These are phyloP conservation scores for Rhizopogon vinicolor DNA, from an alignment of 768 basidiomycete species.

Conservation along the genomic window DNA sequence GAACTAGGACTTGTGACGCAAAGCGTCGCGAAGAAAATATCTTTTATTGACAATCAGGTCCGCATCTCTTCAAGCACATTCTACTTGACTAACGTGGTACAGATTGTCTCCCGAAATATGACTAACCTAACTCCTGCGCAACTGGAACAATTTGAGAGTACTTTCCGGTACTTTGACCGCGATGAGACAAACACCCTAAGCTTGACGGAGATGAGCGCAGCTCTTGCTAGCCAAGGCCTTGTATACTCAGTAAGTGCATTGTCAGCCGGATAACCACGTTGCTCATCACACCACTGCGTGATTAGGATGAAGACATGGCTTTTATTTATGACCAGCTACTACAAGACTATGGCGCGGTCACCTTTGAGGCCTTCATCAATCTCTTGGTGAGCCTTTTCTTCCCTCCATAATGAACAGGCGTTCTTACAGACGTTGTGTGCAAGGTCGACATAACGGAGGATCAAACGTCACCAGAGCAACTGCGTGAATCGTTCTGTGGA, in stretches of 20 bases:
- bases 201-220: slow-evolving; percentile 85
- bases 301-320: slow-evolving; percentile 82
- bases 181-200: slow-evolving; percentile 88
- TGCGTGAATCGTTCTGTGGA: slow-evolving; percentile 90
- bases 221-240: slow-evolving; percentile 90
- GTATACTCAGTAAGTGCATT: slow-evolving; percentile 67
- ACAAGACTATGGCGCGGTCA: slow-evolving; percentile 81
- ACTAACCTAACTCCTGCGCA: slow-evolving; percentile 94
- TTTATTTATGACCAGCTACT: slow-evolving; percentile 77
- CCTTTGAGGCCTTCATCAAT: slow-evolving; percentile 92
- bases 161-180: slow-evolving; percentile 96
- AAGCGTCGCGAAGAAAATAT: slow-evolving; percentile 83
- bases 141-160: slow-evolving; percentile 93
- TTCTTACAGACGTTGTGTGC: background rate
- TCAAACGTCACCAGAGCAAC: slow-evolving; percentile 87
- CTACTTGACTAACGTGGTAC: background rate
- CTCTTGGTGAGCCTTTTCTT: slow-evolving; percentile 57
- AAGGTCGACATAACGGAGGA: slow-evolving; percentile 97
- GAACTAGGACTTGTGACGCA: slow-evolving; percentile 81
- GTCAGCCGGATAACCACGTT: background rate
- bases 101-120: slow-evolving; percentile 94
- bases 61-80: background rate
- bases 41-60: slow-evolving; percentile 96
- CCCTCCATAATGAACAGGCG: background rate
- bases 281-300: background rate